These are phyloP conservation scores for Murraya paniculata DNA, from an alignment of 345 rosid species.

Conservation along the genomic window DNA sequence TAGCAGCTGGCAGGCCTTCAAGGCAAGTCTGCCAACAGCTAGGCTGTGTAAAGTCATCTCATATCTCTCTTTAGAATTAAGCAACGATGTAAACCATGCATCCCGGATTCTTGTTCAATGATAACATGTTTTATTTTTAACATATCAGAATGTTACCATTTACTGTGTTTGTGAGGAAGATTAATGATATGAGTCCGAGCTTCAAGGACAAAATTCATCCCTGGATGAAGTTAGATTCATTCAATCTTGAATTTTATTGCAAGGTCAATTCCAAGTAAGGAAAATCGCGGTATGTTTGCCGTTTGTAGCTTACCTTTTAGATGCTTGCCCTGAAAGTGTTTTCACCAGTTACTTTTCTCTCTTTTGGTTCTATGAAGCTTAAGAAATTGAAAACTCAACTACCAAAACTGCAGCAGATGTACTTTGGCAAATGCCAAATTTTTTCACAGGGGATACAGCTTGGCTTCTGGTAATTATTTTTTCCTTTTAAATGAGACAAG, in stretches of 20 bases:
- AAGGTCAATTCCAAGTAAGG: not conserved
- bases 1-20: constrained; percentile 61
- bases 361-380: no score
- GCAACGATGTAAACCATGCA: not conserved
- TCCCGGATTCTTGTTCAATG: not conserved
- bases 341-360: not conserved
- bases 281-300: no score
- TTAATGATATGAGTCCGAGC: not conserved
- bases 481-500: no score
- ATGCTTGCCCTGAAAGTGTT: not conserved
- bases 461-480: no score
- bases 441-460: no score
- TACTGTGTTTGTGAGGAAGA: not conserved
- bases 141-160: not conserved
- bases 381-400: not conserved
- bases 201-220: not conserved
- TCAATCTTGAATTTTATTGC: not conserved
- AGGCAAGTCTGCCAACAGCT: constrained; percentile 43
- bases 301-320: not conserved
- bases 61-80: not conserved
- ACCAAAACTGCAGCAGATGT: not conserved
- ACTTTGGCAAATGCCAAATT: no score
- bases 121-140: not conserved
- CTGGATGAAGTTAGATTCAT: not conserved
- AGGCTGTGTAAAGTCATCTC: constrained; percentile 30